Evolutionary conservation across 257 asterid genomes (phyloP), one percentile per base, ranked within the genome.

Genomic region (Gynochthodes officinalis): DNA sequence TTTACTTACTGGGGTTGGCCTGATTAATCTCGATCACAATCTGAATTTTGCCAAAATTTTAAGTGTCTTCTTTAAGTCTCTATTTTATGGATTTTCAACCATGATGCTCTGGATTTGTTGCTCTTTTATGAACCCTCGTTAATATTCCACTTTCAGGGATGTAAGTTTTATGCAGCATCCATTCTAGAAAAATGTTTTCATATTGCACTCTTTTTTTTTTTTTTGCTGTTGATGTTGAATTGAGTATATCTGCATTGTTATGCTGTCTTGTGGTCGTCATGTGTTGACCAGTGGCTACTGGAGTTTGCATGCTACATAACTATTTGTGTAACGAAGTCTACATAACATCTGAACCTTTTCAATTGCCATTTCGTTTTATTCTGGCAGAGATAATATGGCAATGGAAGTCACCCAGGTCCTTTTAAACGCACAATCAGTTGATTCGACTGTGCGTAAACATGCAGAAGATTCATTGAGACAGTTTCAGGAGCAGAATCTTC

Each of bases 361-460:
- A n/a, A n/a, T n/a, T n/a, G n/a, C n/a, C n/a, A 5, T 61, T 32
- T 63, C 7, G 18, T 63, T 63, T 63, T 30, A 60, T 69, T 12
- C 54, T 81, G 74, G 52, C 86, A 85, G 91, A 84, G 42, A 69
- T 75, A 74, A 72, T 63, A 83, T 86, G 84, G 89, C 94, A 33
- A 87, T 90, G 97, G 97, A 89, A 73, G 90, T 90, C 55, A 90
- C 97, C 73, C 93, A 90, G 81, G 73, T 89, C 82, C 97, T 90
- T 78, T 70, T 90, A 62, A 89, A 82, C 78, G 97, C 97, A 11
- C 97, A 90, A 65, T 78, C 96, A 30, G 88, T 84, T 63, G 96
- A 90, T 87, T 83, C 93, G 64, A 84, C 88, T 0, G 83, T 84
- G 53, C 85, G 97, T 59, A 89, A 86, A 72, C 90, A 89, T 71